Evolutionary conservation across 2,329 filamentous ascomycete genomes (phyloP), one percentile per base, ranked within the genome.

Genomic region (Fusarium tricinctum): DNA sequence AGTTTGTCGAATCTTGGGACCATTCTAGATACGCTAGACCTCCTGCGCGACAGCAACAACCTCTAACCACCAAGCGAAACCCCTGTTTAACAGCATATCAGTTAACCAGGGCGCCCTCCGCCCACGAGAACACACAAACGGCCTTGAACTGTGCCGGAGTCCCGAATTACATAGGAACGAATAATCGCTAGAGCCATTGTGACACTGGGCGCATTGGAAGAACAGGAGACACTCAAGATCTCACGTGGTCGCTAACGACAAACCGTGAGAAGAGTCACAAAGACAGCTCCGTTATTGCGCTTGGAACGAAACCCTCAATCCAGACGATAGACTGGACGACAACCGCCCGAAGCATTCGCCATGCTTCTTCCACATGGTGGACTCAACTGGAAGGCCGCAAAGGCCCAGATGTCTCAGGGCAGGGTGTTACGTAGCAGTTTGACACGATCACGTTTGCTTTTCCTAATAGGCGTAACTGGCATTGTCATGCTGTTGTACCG

Each of bases 351-450:
- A 63, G 77, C 77, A 74, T 76, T 78, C 76, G 84, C 71, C 67
- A 97, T 97, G 94, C 89, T 97, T 83, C 89, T 97, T 74, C 92
- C 93, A 70, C 97, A 92, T 79, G 92, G 92, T 79, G 92, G 93
- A 78, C 87, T 95, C 76, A 94, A 89, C 79, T 98, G 95, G 94
- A 97, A 97, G 85, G 91, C 92, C 71, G 91, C 94, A 72, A 92
- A 89, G 82, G 86, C 92, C 74, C 88, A 89, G 76, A 83, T 97
- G 73, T 93, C 94, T 43, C 91, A 93, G 58, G 90, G 89, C 72
- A 88, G 93, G 78, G 90, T 91, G 53, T 78, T 94, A 77, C 84
- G 89, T 81, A 83, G 86, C 44, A 88, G 93, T 73, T 76, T 97
- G 67, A 92, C 92, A 66, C 89, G 89, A 77, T 92, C 93, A 69